Percentiles rank a stretch among this genome's conserved stretches.
Evolutionary conservation across 768 basidiomycete species (phyloP).

Genomic region (Suillus subalutaceus): DNA sequence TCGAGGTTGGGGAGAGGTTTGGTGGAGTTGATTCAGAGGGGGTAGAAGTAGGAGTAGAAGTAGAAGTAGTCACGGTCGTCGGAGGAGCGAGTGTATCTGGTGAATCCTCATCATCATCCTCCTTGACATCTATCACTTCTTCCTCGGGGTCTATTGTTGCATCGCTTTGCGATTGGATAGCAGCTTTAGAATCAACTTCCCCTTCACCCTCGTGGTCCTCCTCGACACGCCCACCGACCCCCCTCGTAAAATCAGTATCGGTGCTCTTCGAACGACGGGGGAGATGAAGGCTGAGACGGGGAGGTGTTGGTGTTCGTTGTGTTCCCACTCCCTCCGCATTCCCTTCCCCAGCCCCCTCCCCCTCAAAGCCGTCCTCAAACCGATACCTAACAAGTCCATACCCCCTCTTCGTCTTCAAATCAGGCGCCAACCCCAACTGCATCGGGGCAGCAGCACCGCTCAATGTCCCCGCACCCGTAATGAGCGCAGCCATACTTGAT

Average conservation of each 20-base stretch:
- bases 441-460: slow-evolving; percentile 61
- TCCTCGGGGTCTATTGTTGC: not conserved
- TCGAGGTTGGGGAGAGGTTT: not conserved
- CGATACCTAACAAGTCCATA: slow-evolving; percentile 66
- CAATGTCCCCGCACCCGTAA: slow-evolving; percentile 69
- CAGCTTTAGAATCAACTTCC: not conserved
- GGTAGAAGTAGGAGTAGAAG: not conserved
- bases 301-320: slow-evolving; percentile 6
- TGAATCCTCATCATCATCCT: not conserved
- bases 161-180: not conserved
- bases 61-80: slow-evolving; percentile 5
- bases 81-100: slow-evolving; percentile 19
- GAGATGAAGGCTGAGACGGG: slow-evolving; percentile 1
- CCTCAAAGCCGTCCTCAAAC: slow-evolving; percentile 8
- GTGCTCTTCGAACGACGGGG: slow-evolving; percentile 17
- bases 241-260: slow-evolving; percentile 15
- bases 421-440: slow-evolving; percentile 52
- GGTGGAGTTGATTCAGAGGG: not conserved
- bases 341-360: not conserved
- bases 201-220: slow-evolving; percentile 17
- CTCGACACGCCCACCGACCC: not conserved
- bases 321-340: not conserved
- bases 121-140: not conserved
- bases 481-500: slow-evolving; percentile 53
- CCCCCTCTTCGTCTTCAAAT: slow-evolving; percentile 53